Evolutionary conservation across 139 green algal species (phyloP).

Genomic region (Picochlorum costavermella): DNA sequence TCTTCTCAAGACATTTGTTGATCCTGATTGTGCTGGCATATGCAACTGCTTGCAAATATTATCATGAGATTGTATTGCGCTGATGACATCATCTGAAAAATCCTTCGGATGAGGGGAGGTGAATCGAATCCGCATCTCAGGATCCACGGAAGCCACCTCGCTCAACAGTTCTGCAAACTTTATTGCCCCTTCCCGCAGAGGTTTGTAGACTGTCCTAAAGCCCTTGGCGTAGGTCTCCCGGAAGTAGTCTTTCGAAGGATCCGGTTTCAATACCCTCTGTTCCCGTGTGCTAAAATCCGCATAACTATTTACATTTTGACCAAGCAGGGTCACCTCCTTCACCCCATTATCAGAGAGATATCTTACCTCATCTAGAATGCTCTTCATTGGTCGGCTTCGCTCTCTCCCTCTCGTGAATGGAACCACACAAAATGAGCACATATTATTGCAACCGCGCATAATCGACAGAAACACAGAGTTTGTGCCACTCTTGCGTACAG

Average conservation of each 20-base stretch:
- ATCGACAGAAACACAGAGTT: slow-evolving; percentile 63
- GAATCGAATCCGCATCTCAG: slow-evolving; percentile 85
- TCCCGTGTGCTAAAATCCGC: slow-evolving; percentile 33
- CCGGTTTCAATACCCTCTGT: too few relatives aligned
- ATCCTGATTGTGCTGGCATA: slow-evolving; percentile 85
- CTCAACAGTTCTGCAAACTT: slow-evolving; percentile 76
- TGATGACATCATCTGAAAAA: slow-evolving; percentile 64
- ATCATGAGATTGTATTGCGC: slow-evolving; percentile 44
- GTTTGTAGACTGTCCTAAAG: slow-evolving; percentile 75
- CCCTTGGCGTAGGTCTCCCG: slow-evolving; percentile 34
- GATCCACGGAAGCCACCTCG: slow-evolving; percentile 49
- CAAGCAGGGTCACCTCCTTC: slow-evolving; percentile 74
- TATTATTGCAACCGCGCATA: slow-evolving; percentile 90
- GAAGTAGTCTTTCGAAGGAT: neutral
- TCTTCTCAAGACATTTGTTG: slow-evolving; percentile 45
- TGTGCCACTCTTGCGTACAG: slow-evolving; percentile 39
- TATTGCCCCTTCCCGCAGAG: slow-evolving; percentile 40
- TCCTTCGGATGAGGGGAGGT: slow-evolving; percentile 87
- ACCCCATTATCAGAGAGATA: slow-evolving; percentile 50
- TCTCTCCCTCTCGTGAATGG: slow-evolving; percentile 73
- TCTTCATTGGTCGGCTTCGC: slow-evolving; percentile 51
- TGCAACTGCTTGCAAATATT: slow-evolving; percentile 86
- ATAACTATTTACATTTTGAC: slow-evolving; percentile 92
- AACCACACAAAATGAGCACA: slow-evolving; percentile 89
- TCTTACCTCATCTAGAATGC: slow-evolving; percentile 65